Base-by-base conservation (phyloP, 73 alveolate genomes). In the Blepharisma japonicum region DNA sequence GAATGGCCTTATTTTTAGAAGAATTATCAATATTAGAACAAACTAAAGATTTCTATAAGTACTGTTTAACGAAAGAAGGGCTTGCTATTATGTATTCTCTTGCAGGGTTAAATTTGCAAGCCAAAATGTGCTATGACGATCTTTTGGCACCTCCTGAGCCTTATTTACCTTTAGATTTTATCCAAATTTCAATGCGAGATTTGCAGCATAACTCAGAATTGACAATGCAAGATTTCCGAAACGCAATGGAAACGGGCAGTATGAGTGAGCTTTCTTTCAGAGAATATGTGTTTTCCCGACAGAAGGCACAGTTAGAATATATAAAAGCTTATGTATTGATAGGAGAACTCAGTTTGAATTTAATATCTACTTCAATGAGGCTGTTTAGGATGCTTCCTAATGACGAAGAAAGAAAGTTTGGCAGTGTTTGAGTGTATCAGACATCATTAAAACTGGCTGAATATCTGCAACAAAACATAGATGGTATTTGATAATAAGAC, bases 211-310 rank as follows among this genome's bases (percentile, higher is more conserved):
- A 8, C 14, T 18, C 49, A 8, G 74, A 61, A 5, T 2, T 61
- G 18, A 18, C 74, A 61, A 61, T 61, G 74, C 74, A 61, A 25
- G 74, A 61, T 8, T 61, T 61, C 47, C 39, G 74, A 18, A 61
- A 39, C 74, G 23, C 39, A 1, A 61, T 14, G 47, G 18, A 25
- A 18, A 39, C 38, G 3, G 42, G 42, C 42, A 32, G 42, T 4
- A 61, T 61, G 46, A 61, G 74, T 25, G 47, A 61, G n/a, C 47
- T 61, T 14, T 61, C 14, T 25, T 25, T 61, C 47, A 14, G 74
- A 25, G 23, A 61, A 25, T 61, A 61, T 5, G 23, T 61, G 11
- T 61, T 61, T 61, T 61, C 38, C 39, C 23, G 74, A 8, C 74
- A 61, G 46, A 61, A 61, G 23, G 18, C n/a, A 39, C 74, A 14